phyloP scores from a whole-genome alignment of 208 protist genomes.

The Wallacemonas collosoma region DNA sequence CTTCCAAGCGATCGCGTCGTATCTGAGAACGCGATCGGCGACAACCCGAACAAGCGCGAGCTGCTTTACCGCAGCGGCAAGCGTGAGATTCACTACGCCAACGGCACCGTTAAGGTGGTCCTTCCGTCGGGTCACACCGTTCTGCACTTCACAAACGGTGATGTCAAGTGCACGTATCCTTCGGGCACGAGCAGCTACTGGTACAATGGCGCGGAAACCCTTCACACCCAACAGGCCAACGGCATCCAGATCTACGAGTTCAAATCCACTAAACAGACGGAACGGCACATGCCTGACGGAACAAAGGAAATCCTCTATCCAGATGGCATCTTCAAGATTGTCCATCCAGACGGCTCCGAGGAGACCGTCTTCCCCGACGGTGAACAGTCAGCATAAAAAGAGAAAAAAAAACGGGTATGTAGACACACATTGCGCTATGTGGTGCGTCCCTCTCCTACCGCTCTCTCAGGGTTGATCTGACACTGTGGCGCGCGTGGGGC shows the following conservation, averaged over 20 bases:
- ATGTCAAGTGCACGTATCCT: conserved; percentile 89
- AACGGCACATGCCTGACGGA: conserved; percentile 89
- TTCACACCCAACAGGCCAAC: conserved; percentile 87
- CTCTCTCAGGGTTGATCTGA: background rate
- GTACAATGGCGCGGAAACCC: conserved; percentile 92
- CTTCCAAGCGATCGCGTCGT: conserved; percentile 71
- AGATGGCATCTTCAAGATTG: conserved; percentile 90
- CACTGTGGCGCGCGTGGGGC: too few species aligned
- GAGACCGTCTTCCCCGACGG: conserved; percentile 80
- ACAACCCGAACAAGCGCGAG: conserved; percentile 89
- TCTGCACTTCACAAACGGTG: conserved; percentile 92
- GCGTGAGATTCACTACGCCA: conserved; percentile 90
- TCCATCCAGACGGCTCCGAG: conserved; percentile 76
- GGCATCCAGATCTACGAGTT: conserved; percentile 92
- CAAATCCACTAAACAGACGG: conserved; percentile 84
- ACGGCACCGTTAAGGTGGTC: conserved; percentile 91
- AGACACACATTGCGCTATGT: background rate
- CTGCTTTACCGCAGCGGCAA: conserved; percentile 88
- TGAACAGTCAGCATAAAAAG: background rate
- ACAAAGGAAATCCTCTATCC: conserved; percentile 94
- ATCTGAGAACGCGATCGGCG: conserved; percentile 69
- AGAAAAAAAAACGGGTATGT: background rate
- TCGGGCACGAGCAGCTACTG: conserved; percentile 92
- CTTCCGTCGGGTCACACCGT: conserved; percentile 82
- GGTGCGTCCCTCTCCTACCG: background rate